phyloP scores from a whole-genome alignment of 768 basidiomycete genomes.

The Paxillus ammoniavirescens region DNA sequence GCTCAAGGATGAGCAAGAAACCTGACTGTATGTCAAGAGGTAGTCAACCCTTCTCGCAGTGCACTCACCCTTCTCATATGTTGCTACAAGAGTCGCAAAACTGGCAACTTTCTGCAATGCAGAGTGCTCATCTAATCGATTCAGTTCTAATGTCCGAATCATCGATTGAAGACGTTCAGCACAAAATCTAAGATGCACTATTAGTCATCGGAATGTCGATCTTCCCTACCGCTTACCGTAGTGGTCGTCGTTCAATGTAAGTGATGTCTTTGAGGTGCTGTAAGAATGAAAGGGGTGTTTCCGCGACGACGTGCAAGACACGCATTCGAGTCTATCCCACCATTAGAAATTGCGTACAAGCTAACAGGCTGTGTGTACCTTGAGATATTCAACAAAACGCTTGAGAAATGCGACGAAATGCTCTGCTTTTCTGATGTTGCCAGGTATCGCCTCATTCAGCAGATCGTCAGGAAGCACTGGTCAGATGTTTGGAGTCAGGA shows the following conservation, averaged over 20 bases:
- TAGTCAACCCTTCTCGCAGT: not conserved
- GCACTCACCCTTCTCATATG: constrained; percentile 88
- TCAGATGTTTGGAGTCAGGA: not conserved
- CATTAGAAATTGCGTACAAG: constrained; percentile 7
- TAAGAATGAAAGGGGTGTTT: constrained; percentile 94
- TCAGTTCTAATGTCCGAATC: constrained; percentile 88
- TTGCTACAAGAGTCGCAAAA: constrained; percentile 95
- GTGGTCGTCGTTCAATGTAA: constrained; percentile 91
- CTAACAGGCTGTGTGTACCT: constrained; percentile 46
- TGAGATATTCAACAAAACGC: constrained; percentile 97
- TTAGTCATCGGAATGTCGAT: not conserved
- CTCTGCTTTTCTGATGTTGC: constrained; percentile 97
- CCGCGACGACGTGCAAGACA: constrained; percentile 98
- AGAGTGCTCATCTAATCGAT: constrained; percentile 85
- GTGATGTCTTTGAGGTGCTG: constrained; percentile 99
- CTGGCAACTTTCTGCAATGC: constrained; percentile 92
- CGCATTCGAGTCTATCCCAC: constrained; percentile 89
- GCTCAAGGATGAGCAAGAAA: constrained; percentile 94
- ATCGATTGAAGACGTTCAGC: constrained; percentile 94
- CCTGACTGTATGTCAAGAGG: constrained; percentile 44
- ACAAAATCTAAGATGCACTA: constrained; percentile 67
- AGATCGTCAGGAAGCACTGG: constrained; percentile 92
- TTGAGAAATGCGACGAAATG: constrained; percentile 99
- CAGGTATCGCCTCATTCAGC: constrained; percentile 92
- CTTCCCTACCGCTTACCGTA: constrained; percentile 55